Conservation (phyloP, 208 protist genomes). For the Acanthamoeba polyphaga region DNA sequence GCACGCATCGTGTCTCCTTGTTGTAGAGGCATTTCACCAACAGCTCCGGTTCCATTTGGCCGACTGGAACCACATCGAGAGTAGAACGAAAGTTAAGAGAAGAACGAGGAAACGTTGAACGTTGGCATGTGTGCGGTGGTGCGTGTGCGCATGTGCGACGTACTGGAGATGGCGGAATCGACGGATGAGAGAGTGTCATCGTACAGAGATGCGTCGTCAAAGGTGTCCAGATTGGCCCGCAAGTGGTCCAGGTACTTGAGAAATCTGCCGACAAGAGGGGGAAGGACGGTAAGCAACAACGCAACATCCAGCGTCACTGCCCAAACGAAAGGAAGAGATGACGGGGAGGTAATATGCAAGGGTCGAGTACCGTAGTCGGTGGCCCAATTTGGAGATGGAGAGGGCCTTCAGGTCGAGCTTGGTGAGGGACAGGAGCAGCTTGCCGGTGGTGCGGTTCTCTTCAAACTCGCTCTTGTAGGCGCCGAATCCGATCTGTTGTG, state of each 20-base stretch:
- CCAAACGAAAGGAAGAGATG: not conserved
- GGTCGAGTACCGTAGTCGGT: conserved; percentile 32
- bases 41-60: conserved; percentile 56
- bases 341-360: not conserved
- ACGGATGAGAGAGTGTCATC: conserved; percentile 69
- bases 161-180: conserved; percentile 72
- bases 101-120: too few species aligned
- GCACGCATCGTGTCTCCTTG: conserved; percentile 39
- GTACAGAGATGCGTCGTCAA: conserved; percentile 40
- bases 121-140: not conserved
- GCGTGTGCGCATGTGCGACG: not conserved
- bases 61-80: not conserved
- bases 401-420: conserved; percentile 67
- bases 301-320: not conserved
- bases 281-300: not conserved
- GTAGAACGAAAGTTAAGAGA: not conserved
- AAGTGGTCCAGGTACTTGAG: conserved; percentile 64
- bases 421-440: conserved; percentile 65
- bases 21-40: conserved; percentile 51
- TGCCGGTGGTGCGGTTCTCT: conserved; percentile 43
- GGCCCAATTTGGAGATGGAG: conserved; percentile 45
- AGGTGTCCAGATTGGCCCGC: not conserved
- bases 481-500: conserved; percentile 56
- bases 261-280: not conserved
- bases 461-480: conserved; percentile 27